Evolutionary conservation across 73 alveolate species (phyloP), one percentile per base, ranked within the genome.

Genomic region (Loxodes magnus): DNA sequence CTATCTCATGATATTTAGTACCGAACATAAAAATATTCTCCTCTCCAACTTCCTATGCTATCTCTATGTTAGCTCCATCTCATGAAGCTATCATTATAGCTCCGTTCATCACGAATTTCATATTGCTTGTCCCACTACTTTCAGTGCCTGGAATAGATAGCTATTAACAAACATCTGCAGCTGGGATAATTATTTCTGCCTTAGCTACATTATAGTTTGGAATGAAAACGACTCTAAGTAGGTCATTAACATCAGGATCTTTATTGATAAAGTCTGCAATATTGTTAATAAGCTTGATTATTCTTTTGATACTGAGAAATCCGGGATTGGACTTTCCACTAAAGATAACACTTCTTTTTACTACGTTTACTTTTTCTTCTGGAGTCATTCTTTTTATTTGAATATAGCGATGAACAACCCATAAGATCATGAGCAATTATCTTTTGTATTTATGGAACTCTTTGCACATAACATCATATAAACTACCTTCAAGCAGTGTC

Each of bases 281-380:
- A 49, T 66, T 71, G 76, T 75, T 88, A 50, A 88, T 85, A 25
- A 94, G 83, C 82, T 94, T 94, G 56, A 92, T 92, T 72, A 89
- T 82, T 52, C 79, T 75, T 77, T 92, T 92, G 22, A 97, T 97
- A 49, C 77, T 74, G 58, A 64, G 69, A 30, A 88, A 92, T 17
- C 97, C 99, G 28, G 99, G 96, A 0, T 97, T 97, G 9, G 99
- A 94, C 82, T 94, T 88, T 15, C 99, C 99, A 25, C 98, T 96
- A 38, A 81, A 72, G 65, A 89, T 46, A 35, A 68, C 71, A 37
- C 80, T 95, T 36, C 98, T 51, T 56, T 67, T 67, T 35, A 34
- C 60, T 28, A 0, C 17, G 16, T 52, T 31, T 1, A 22, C 49
- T 20, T 72, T 51, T 27, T 67, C 74, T 9, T 60, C 43, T 2